Conservation (phyloP, 306 rosid species). For the Vachellia collinsii region DNA sequence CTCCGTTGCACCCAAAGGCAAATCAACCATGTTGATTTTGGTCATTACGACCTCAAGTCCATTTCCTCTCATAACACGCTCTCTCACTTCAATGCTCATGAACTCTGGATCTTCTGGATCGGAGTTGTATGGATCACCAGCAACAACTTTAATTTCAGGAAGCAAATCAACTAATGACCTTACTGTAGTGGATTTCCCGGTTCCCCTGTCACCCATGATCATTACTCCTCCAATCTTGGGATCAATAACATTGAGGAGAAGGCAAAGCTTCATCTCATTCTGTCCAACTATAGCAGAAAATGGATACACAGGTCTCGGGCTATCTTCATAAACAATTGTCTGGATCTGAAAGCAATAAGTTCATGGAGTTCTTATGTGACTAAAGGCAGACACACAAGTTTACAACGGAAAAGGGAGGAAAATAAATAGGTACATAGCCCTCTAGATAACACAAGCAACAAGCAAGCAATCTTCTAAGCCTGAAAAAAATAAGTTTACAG, state of each 20-base stretch:
- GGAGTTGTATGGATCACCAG: conserved; percentile 90
- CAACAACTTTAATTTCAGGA: conserved; percentile 82
- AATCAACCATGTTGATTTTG: conserved; percentile 96
- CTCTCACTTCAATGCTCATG: conserved; percentile 88
- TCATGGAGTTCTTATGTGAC: conserved; percentile 14
- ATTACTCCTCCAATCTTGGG: conserved; percentile 97
- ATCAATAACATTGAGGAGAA: conserved; percentile 88
- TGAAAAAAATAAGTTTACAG: not conserved
- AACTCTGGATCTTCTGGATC: conserved; percentile 96
- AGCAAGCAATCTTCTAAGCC: not conserved
- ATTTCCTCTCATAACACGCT: conserved; percentile 67
- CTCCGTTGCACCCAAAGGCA: conserved; percentile 94
- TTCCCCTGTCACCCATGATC: conserved; percentile 99
- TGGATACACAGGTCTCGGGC: conserved; percentile 92
- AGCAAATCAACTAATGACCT: conserved; percentile 91
- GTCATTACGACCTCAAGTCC: conserved; percentile 57
- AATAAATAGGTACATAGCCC: not conserved
- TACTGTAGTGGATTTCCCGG: conserved; percentile 88
- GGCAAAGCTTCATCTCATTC: conserved; percentile 98
- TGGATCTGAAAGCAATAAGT: conserved; percentile 51
- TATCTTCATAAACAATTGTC: conserved; percentile 56
- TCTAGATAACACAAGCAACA: not conserved
- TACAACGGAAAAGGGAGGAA: not conserved
- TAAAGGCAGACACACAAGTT: not conserved
- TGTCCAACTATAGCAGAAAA: conserved; percentile 95